Evolutionary conservation across 768 basidiomycete genomes (phyloP).

Genomic region (Boletellus ananas): DNA sequence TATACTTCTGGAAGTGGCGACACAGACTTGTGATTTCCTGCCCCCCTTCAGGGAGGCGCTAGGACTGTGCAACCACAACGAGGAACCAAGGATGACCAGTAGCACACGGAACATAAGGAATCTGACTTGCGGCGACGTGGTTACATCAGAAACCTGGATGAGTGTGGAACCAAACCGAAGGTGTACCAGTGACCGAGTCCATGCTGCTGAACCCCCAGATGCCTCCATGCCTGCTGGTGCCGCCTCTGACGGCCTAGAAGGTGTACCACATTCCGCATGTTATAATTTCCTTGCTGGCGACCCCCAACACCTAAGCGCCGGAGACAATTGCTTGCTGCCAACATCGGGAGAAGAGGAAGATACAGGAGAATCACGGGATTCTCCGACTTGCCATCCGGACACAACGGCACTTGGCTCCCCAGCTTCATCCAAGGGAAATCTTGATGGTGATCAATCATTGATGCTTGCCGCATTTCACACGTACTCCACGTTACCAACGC

Average conservation of each 20-base stretch:
- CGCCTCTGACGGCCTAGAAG: neutral
- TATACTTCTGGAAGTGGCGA: conserved; percentile 38
- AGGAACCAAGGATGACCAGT: conserved; percentile 2
- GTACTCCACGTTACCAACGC: conserved; percentile 27
- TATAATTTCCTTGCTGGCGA: neutral
- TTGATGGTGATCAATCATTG: conserved; percentile 15
- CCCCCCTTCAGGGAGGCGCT: neutral
- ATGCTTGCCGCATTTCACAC: conserved; percentile 19
- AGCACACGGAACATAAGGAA: neutral
- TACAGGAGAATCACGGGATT: conserved; percentile 7
- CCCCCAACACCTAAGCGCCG: neutral
- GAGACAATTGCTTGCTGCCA: neutral
- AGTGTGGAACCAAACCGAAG: conserved; percentile 2
- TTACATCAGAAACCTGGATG: conserved; percentile 1
- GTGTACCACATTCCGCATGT: neutral
- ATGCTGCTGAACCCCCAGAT: conserved; percentile 1
- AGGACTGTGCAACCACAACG: conserved; percentile 4
- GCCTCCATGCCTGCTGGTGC: neutral
- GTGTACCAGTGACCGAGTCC: neutral
- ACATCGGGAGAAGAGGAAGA: conserved; percentile 1
- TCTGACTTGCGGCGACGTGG: neutral
- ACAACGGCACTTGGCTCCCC: conserved; percentile 11
- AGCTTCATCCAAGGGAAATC: conserved; percentile 13
- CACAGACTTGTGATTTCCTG: conserved; percentile 7
- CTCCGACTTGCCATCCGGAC: conserved; percentile 13